Evolutionary conservation across 169 alveolate genomes (phyloP).

Genomic region (Cryptosporidium viatorum): DNA sequence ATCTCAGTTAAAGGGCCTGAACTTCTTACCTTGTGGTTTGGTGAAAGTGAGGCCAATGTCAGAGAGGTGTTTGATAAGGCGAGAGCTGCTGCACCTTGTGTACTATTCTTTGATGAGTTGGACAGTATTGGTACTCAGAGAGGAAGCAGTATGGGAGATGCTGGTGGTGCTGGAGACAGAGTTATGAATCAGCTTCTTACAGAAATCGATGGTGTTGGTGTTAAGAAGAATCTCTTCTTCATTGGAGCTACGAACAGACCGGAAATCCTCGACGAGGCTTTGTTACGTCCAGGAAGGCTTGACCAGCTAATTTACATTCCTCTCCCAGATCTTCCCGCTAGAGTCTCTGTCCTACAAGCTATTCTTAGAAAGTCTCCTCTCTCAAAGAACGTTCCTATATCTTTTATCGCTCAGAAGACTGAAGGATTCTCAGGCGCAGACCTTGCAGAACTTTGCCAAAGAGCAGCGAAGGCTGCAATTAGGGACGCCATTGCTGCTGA

Average conservation of each 20-base stretch:
- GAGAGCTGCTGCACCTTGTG: conserved; percentile 99
- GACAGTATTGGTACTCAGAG: conserved; percentile 99
- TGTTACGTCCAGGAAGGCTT: conserved; percentile 99
- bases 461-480: conserved; percentile 99
- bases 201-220: conserved; percentile 99
- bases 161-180: conserved; percentile 99
- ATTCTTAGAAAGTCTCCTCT: conserved; percentile 96
- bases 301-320: conserved; percentile 99
- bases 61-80: conserved; percentile 99
- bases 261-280: conserved; percentile 98
- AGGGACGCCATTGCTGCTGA: conserved; percentile 95
- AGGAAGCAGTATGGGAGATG: conserved; percentile 94
- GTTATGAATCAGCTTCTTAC: conserved; percentile 99
- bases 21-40: conserved; percentile 99
- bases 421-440: conserved; percentile 99
- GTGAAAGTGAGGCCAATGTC: conserved; percentile 99
- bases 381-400: conserved; percentile 96
- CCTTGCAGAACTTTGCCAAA: conserved; percentile 98
- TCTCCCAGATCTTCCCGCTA: conserved; percentile 98
- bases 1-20: conserved; percentile 99
- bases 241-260: conserved; percentile 99
- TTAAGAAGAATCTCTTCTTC: conserved; percentile 98
- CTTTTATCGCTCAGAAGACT: conserved; percentile 98
- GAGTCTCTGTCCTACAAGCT: conserved; percentile 95
- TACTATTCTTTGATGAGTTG: conserved; percentile 98